Conservation (phyloP, 2,329 filamentous ascomycete species). For the Epichloe elymi region DNA sequence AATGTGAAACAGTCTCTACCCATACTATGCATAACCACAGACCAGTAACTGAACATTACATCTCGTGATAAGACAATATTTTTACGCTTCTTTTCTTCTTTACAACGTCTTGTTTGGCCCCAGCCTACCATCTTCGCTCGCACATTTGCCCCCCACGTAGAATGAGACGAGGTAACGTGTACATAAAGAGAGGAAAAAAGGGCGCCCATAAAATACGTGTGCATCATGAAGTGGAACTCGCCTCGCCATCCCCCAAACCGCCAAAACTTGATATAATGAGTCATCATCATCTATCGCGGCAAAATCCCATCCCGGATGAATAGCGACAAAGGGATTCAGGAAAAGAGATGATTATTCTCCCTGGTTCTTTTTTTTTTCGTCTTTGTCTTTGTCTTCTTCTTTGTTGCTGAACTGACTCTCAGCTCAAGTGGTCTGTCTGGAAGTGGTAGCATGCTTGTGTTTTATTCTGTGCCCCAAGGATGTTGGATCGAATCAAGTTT, state of each 20-base stretch:
- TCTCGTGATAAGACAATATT: no score
- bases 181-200: background rate
- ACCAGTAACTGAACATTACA: no score
- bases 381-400: background rate
- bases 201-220: background rate
- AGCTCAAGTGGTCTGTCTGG: no score
- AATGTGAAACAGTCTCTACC: no score
- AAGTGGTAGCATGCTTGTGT: background rate
- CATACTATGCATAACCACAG: no score
- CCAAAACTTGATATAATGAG: constrained; percentile 10
- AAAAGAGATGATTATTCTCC: background rate
- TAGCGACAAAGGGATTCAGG: background rate
- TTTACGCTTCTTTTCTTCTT: no score
- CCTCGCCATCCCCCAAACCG: constrained; percentile 17
- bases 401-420: background rate
- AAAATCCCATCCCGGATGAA: background rate
- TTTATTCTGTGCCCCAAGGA: background rate
- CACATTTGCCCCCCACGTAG: background rate
- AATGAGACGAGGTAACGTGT: background rate
- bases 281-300: background rate
- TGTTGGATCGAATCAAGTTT: background rate
- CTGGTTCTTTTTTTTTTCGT: background rate
- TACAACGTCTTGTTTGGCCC: no score
- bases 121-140: no score
- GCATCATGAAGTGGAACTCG: constrained; percentile 1